A percentile compares a stretch with the other conserved stretches of the same genome.
phyloP scores from a whole-genome alignment of 2,329 filamentous ascomycete species.

The Colletotrichum lindemuthianum region DNA sequence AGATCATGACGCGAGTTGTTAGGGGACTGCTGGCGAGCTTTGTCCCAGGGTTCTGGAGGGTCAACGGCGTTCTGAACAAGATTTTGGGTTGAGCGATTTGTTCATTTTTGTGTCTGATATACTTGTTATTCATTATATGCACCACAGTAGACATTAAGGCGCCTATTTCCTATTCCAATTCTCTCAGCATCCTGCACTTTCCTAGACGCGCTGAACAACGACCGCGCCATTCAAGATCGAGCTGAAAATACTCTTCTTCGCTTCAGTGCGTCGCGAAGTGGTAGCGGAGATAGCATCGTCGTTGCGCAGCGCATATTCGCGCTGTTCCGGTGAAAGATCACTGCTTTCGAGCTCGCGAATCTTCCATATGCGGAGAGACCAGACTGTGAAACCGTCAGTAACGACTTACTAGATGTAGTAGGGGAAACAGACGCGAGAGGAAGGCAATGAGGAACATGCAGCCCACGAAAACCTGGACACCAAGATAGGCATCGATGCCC shows the following conservation, averaged over 20 bases:
- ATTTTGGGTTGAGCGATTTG: too few species aligned
- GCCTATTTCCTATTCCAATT: not conserved
- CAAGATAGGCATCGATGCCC: slow-evolving; percentile 57
- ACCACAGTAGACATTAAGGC: not conserved
- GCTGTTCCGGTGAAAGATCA: slow-evolving; percentile 7
- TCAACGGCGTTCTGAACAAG: not conserved
- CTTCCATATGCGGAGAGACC: slow-evolving; percentile 36
- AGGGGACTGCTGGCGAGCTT: slow-evolving; percentile 24
- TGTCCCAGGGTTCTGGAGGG: slow-evolving; percentile 18
- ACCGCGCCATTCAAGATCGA: slow-evolving; percentile 15
- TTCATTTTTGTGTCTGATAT: not conserved
- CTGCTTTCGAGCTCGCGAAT: slow-evolving; percentile 30
- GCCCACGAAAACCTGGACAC: slow-evolving; percentile 68
- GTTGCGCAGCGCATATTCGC: slow-evolving; percentile 10
- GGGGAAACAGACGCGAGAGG: slow-evolving; percentile 48
- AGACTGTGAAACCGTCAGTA: slow-evolving; percentile 21
- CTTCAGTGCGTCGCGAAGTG: slow-evolving; percentile 11
- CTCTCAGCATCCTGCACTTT: not conserved
- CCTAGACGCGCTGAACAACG: slow-evolving; percentile 16
- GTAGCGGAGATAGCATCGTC: slow-evolving; percentile 18
- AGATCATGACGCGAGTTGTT: slow-evolving; percentile 4
- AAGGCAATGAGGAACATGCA: slow-evolving; percentile 68
- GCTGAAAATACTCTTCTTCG: not conserved
- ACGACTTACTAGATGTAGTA: rapidly evolving
- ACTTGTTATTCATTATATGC: not conserved